Evolutionary conservation across 306 rosid species (phyloP), one percentile per base, ranked within the genome.

Genomic region (Trifolium subterraneum): DNA sequence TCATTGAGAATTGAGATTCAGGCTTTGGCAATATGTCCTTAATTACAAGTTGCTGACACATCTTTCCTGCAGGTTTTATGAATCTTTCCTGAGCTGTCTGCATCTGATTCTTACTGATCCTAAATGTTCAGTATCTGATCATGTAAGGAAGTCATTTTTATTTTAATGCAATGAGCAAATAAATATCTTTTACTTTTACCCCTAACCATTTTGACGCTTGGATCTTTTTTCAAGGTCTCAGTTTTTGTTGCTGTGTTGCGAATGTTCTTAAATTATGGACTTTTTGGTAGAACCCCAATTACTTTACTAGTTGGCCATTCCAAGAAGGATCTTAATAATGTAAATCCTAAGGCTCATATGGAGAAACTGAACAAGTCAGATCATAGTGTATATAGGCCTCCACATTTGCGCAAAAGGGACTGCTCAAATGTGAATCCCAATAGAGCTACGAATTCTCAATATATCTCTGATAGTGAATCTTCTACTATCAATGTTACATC

Each of bases 381-480:
- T 54, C 47, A 5, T 77, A 66, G 82, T 76, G 85, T 83, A 58
- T 94, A 94, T 80, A 87, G 90, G 83, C 97, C 97, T 73, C 99
- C 99, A 47, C 99, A 94, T 88, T 81, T 94, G 83, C 99, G 95
- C 72, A 86, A 80, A 80, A 87, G 75, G 76, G 90, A 80, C 48
- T 73, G 59, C 74, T 87, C 83, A 64, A 81, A 78, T 62, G 63
- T 77, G 78, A 91, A 86, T 78, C 85, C 70, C 76, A 72, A 61
- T 51, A 79, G 68, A 73, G 79, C 78, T 74, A 71, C 47, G 59
- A 56, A 72, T 82, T 76, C 79, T 77, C 87, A 77, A 44, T 66
- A 78, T 75, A 70, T 62, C 29, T 83, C 83, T 44, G 89, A 86
- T 75, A 79, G 52, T 8, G 97, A 90, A 75, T 86, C 89, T 86